Percentiles rank a stretch among this genome's conserved stretches.
These are phyloP conservation scores for Lentinula guzmanii DNA, from an alignment of 768 basidiomycete genomes.

Conservation along the genomic window DNA sequence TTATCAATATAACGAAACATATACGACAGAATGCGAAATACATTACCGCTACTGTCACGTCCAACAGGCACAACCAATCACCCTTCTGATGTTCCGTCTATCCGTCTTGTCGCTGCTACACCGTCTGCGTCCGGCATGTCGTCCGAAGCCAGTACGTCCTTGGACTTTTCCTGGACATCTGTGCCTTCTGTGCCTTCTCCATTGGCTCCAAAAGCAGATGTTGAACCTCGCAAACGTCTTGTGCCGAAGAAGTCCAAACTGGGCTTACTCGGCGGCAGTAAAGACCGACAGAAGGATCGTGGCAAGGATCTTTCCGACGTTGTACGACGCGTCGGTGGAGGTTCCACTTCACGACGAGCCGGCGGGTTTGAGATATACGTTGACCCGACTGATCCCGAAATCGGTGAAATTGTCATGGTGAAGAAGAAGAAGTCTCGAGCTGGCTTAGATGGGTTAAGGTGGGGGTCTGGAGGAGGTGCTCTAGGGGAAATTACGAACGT, in stretches of 20 bases:
- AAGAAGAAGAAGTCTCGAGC: constrained; percentile 71
- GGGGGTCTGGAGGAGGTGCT: constrained; percentile 28
- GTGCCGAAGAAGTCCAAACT: constrained; percentile 75
- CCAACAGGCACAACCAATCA: constrained; percentile 14
- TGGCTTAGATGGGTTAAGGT: constrained; percentile 53
- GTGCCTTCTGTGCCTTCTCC: constrained; percentile 20
- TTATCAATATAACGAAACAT: constrained; percentile 3
- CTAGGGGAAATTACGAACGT: constrained; percentile 59
- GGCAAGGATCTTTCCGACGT: constrained; percentile 56
- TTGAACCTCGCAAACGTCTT: constrained; percentile 35
- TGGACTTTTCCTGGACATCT: constrained; percentile 31
- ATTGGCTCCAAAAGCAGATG: constrained; percentile 25
- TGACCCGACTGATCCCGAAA: constrained; percentile 55
- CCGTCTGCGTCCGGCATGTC: constrained; percentile 47
- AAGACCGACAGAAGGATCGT: constrained; percentile 25
- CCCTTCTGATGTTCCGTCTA: constrained; percentile 44
- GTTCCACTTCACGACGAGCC: constrained; percentile 30
- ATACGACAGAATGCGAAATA: constrained; percentile 12
- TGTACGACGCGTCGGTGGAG: constrained; percentile 41
- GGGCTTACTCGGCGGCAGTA: constrained; percentile 22
- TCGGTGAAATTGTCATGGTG: constrained; percentile 65
- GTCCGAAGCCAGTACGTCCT: constrained; percentile 26
- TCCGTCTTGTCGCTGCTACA: constrained; percentile 63
- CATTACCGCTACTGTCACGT: constrained; percentile 22
- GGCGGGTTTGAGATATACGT: constrained; percentile 60